Conservation (phyloP, 116 monocot species). For the Posidonia oceanica region DNA sequence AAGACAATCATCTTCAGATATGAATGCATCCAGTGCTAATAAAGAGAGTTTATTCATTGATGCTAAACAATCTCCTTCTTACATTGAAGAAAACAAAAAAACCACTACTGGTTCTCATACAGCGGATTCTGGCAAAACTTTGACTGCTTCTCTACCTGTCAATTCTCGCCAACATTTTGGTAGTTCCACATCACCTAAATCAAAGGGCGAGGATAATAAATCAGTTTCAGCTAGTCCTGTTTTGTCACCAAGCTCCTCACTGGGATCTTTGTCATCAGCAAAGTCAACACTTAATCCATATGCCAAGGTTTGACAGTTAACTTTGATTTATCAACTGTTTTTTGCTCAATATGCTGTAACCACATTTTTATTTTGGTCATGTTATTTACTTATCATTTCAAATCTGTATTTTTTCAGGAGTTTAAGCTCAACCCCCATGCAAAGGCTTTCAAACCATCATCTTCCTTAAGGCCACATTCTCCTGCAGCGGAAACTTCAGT, state of each 20-base stretch:
- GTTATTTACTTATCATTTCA: background rate
- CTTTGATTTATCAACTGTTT: background rate
- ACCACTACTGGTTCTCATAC: background rate
- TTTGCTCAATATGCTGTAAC: background rate
- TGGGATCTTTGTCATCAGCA: conserved; percentile 6
- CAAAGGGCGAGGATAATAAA: conserved; percentile 22
- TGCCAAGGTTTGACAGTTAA: conserved; percentile 51
- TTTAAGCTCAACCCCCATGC: conserved; percentile 95
- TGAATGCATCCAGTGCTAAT: background rate
- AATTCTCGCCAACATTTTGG: conserved; percentile 20
- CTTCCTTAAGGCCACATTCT: conserved; percentile 41
- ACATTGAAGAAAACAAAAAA: conserved; percentile 3
- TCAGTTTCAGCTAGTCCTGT: conserved; percentile 36
- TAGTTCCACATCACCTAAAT: conserved; percentile 41
- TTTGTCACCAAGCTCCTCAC: conserved; percentile 64
- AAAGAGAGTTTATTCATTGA: conserved; percentile 1
- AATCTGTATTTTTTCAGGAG: conserved; percentile 41
- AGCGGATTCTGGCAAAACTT: conserved; percentile 11
- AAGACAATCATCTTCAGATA: conserved; percentile 3
- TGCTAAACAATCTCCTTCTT: conserved; percentile 16
- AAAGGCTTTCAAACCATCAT: conserved; percentile 67
- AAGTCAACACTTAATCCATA: conserved; percentile 24
- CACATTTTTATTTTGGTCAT: background rate
- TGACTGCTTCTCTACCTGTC: conserved; percentile 8
- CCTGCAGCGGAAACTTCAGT: conserved; percentile 41